Base-by-base conservation (phyloP, 177 flowering plant species). In the Vitis hybrid region DNA sequence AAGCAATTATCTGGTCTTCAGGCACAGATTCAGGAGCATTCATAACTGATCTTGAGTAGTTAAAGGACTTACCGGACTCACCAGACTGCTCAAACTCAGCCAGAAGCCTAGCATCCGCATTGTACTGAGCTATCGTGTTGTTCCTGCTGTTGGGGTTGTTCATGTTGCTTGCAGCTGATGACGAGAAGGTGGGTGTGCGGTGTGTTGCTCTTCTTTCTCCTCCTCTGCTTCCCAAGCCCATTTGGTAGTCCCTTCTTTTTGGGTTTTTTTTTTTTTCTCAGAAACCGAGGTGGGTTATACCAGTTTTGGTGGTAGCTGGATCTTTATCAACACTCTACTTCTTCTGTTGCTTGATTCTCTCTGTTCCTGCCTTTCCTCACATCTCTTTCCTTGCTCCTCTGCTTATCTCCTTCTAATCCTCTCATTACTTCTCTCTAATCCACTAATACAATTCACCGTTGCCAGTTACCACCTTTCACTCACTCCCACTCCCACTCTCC, bases 1-100 rank as follows among this genome's bases (percentile, higher is more conserved):
- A 90, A 61, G 86, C 86, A 74, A 74, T 78, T 10, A 88, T 86
- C 52, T 88, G 76, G 26, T 85, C 85, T 8, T 82, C 88, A 29
- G 87, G 80, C 0, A 73, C 84, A 51, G 73, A 68, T 9, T 65
- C 51, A 3, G 85, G 76, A 58, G 80, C 72, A 54, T 65, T 10
- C 61, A 70, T 34, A 55, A 83, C 79, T 4, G 85, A 84, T 59
- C 65, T 81, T 8, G 90, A 79, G 76, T 86, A 90, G 73, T 88
- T 62, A 60, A 90, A 88, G 3, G 81, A 74, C 82, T 76, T 80
- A 78, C 90, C 94, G 55, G 89, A 82, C 29, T 54, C 81, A 34
- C 48, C 76, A 49, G 90, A 84, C 31, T 81, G 82, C 63, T 90
- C 94, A 66, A 85, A 87, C 80, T 87, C 86, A 19, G 83, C 82